Percentiles rank a stretch among this genome's conserved stretches.
Conservation (phyloP, 305 asterid species). For the Solanum hybrid region DNA sequence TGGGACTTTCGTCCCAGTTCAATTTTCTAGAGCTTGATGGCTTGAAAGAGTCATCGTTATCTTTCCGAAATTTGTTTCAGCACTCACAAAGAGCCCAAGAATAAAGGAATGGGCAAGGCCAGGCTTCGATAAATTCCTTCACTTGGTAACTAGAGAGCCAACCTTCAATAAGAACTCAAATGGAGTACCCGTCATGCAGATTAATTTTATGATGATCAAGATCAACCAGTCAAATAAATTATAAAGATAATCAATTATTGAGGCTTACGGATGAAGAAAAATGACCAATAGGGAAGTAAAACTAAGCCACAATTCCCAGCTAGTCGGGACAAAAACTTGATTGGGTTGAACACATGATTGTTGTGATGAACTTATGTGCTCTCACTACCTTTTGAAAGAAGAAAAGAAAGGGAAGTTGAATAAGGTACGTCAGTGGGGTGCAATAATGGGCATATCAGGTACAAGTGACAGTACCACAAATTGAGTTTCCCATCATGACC, state of each 20-base stretch:
- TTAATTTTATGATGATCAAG: not conserved
- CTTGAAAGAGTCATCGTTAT: not conserved
- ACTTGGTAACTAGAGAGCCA: not conserved
- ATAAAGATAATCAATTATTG: not conserved
- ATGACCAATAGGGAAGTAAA: not conserved
- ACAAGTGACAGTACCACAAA: constrained; percentile 23
- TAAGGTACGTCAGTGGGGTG: constrained; percentile 31
- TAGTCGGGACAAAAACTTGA: constrained; percentile 32
- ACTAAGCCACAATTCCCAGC: constrained; percentile 4
- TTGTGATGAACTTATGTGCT: constrained; percentile 32
- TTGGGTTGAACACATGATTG: constrained; percentile 38
- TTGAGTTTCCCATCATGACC: constrained; percentile 34
- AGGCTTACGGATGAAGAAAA: not conserved
- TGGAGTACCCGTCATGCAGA: not conserved
- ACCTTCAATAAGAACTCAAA: not conserved
- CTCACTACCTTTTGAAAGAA: constrained; percentile 13
- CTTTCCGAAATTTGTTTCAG: not conserved
- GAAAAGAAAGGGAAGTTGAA: constrained; percentile 5
- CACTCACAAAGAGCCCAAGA: not conserved
- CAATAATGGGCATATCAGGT: constrained; percentile 25
- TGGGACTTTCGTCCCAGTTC: not conserved
- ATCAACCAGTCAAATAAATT: not conserved
- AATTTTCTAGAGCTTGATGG: not conserved
- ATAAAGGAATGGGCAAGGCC: not conserved
- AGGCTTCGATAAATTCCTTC: not conserved